phyloP scores from a whole-genome alignment of 495 filamentous ascomycete species.

The Xylaria castorea region DNA sequence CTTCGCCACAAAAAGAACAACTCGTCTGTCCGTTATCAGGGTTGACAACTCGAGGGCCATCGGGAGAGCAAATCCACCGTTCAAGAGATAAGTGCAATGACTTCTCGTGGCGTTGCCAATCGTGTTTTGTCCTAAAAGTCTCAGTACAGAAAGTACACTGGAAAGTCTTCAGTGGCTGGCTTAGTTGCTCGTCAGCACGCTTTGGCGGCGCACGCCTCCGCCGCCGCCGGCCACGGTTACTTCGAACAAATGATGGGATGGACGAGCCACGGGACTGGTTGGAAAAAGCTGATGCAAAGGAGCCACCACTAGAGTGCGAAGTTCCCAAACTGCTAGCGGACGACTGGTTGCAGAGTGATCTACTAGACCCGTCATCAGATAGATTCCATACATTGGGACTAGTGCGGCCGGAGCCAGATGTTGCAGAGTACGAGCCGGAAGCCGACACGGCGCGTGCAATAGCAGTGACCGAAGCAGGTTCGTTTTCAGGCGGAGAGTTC shows the following conservation, averaged over 20 bases:
- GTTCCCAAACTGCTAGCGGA: constrained; percentile 77
- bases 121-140: constrained; percentile 81
- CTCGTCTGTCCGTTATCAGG: constrained; percentile 56
- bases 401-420: constrained; percentile 50
- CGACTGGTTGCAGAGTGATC: constrained; percentile 70
- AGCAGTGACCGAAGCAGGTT: constrained; percentile 79
- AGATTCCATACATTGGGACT: constrained; percentile 61
- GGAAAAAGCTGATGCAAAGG: constrained; percentile 77
- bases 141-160: constrained; percentile 87
- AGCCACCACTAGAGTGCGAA: constrained; percentile 69
- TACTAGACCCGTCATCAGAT: constrained; percentile 71
- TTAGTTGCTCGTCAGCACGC: constrained; percentile 36
- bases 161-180: constrained; percentile 61
- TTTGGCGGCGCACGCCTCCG: constrained; percentile 61
- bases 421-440: constrained; percentile 54
- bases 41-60: constrained; percentile 61
- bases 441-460: constrained; percentile 78
- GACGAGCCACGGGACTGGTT: constrained; percentile 72
- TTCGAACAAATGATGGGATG: constrained; percentile 56
- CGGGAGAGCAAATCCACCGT: constrained; percentile 79
- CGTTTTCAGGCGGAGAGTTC: constrained; percentile 84
- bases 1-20: constrained; percentile 72
- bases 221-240: constrained; percentile 69
- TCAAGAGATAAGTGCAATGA: constrained; percentile 78
- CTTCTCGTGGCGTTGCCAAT: constrained; percentile 86